These are phyloP conservation scores for Sordariomycetes sp. DNA, from an alignment of 2,329 filamentous ascomycete species.

Conservation along the genomic window DNA sequence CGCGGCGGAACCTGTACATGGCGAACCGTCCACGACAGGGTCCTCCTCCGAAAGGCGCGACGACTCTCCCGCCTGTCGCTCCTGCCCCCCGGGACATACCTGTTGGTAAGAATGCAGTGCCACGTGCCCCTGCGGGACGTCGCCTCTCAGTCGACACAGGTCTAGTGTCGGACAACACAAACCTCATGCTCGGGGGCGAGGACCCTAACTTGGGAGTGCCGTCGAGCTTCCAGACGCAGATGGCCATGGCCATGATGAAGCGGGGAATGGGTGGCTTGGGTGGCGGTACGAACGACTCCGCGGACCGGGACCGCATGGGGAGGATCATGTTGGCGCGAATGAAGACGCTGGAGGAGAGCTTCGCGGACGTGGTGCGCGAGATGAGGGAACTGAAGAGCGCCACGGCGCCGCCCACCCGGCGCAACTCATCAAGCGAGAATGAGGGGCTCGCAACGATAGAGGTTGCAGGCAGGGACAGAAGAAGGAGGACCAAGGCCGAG, in stretches of 20 bases:
- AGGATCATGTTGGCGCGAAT: constrained; percentile 78
- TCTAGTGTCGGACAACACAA: constrained; percentile 58
- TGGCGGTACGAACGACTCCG: constrained; percentile 21
- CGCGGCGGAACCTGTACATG: constrained; percentile 30
- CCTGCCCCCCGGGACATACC: constrained; percentile 4
- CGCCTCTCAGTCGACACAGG: constrained; percentile 57
- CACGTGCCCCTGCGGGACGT: constrained; percentile 18
- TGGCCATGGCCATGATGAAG: constrained; percentile 60
- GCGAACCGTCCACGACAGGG: constrained; percentile 45
- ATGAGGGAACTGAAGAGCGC: constrained; percentile 53
- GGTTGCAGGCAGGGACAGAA: constrained; percentile 19
- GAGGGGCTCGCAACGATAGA: constrained; percentile 18
- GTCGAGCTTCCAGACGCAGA: constrained; percentile 71
- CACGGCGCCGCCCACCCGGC: constrained; percentile 34
- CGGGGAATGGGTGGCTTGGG: constrained; percentile 37
- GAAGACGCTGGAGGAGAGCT: constrained; percentile 87
- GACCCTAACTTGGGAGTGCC: constrained; percentile 55
- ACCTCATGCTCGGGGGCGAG: constrained; percentile 42
- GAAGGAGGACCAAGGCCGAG: constrained; percentile 14
- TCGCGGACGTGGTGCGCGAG: constrained; percentile 76
- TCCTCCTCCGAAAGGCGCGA: constrained; percentile 22
- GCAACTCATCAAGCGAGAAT: constrained; percentile 38
- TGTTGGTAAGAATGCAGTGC: not conserved
- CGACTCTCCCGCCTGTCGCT: constrained; percentile 14
- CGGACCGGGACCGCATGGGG: constrained; percentile 58